A percentile compares a stretch with the other conserved stretches of the same genome.
These are phyloP conservation scores for Pulveroboletus sp. DNA, from an alignment of 768 basidiomycete species.

Conservation along the genomic window DNA sequence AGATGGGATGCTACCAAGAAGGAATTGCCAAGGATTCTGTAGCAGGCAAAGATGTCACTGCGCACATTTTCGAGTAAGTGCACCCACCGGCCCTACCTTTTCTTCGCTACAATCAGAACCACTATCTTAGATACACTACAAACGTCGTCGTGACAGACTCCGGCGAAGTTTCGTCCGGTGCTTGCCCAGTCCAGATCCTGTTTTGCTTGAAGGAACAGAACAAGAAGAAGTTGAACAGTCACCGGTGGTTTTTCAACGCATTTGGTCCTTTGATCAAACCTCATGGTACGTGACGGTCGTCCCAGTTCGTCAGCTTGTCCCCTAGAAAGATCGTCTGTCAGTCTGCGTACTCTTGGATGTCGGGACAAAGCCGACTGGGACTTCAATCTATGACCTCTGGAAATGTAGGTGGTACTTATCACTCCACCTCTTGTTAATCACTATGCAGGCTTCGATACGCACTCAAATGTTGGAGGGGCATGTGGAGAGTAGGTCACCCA, in stretches of 20 bases:
- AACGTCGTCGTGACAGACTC: slow-evolving; percentile 71
- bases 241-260: slow-evolving; percentile 97
- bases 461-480: slow-evolving; percentile 84
- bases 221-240: slow-evolving; percentile 95
- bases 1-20: slow-evolving; percentile 88
- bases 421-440: slow-evolving; percentile 1
- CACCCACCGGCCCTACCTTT: neutral
- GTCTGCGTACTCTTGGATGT: slow-evolving; percentile 93
- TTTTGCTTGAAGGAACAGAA: slow-evolving; percentile 95
- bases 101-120: neutral
- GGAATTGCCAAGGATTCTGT: slow-evolving; percentile 88
- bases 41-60: slow-evolving; percentile 85
- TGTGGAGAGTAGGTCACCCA: slow-evolving; percentile 74
- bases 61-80: slow-evolving; percentile 86
- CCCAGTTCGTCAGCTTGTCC: neutral
- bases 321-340: slow-evolving; percentile 19
- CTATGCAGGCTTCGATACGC: slow-evolving; percentile 64
- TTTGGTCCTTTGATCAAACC: slow-evolving; percentile 84
- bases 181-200: slow-evolving; percentile 79
- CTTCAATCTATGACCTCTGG: slow-evolving; percentile 95
- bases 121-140: slow-evolving; percentile 58
- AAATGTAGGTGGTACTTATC: slow-evolving; percentile 51
- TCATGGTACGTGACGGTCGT: slow-evolving; percentile 48
- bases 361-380: slow-evolving; percentile 91
- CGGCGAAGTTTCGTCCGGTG: slow-evolving; percentile 73